Evolutionary conservation across 768 basidiomycete species (phyloP), one percentile per base, ranked within the genome.

Genomic region (Cystobasidium onofrii): DNA sequence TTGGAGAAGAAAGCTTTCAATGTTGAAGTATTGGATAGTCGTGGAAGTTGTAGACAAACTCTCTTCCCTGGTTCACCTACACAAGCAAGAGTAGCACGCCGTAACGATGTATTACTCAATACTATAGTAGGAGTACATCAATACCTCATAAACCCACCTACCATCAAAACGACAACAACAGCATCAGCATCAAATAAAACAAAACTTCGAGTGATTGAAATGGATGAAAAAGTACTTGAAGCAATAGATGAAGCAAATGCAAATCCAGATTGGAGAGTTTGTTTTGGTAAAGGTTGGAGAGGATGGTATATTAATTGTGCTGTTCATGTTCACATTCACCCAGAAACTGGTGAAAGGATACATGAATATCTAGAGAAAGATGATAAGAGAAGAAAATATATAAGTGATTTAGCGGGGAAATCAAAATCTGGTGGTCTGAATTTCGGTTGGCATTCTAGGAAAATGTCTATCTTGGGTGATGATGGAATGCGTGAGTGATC

Each of bases 401-500:
- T 95, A 80, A 86, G 87, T 76, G 84, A 85, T 65, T 83, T 96
- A 25, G 87, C 90, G 12, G 84, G 88, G 73, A 88, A 90, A 3
- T 90, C 91, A 76, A 91, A 92, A 10, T 90, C 91, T 78, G 91
- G 95, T n/a, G 89, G 85, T 80, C 91, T 89, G 78, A 90, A 89
- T 1, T 86, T 95, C 4, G 95, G 95, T 0, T 98, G 94, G 93
- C 92, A 96, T 82, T 88, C 90, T 25, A 83, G 94, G 73, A 99
- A 99, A 83, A 92, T 96, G 91, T 93, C 96, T 86, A 90, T 97
- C 27, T 81, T 99, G 73, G 89, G 90, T 78, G 95, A 93, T 1
- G 85, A 89, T 78, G 95, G 94, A 15, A 87, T 97, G 87, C 83
- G 57, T 60, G 33, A 34, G 94, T 13, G 63, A 67, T 20, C 6